These are phyloP conservation scores for Kodamaea neixiangensis DNA, from an alignment of 805 yeast species.

Conservation along the genomic window DNA sequence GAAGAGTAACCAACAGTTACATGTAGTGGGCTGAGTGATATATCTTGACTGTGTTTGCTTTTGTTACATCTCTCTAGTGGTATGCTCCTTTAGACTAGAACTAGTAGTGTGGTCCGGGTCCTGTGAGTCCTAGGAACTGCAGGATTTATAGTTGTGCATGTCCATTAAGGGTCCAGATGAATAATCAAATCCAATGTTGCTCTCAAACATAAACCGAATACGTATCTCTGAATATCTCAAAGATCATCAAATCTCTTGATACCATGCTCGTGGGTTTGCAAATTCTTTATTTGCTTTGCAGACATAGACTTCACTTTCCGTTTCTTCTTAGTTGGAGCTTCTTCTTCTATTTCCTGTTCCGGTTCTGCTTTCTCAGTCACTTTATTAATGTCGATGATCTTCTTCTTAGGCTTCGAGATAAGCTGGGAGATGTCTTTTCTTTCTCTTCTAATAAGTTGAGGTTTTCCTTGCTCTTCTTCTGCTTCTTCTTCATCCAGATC, in stretches of 20 bases:
- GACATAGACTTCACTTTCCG: conserved; percentile 32
- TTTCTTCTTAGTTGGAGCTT: conserved; percentile 30
- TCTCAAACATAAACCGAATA: not conserved
- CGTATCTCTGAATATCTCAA: conserved; percentile 16
- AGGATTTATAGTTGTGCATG: too few species aligned
- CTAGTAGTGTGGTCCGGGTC: too few species aligned
- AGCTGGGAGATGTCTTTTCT: conserved; percentile 13
- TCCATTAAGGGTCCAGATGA: too few species aligned
- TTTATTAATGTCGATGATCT: conserved; percentile 22
- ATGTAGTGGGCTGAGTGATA: too few species aligned
- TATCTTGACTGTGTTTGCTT: too few species aligned
- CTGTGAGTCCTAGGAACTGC: too few species aligned
- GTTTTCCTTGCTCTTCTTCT: conserved; percentile 13
- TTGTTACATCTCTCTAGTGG: too few species aligned
- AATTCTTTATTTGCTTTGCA: conserved; percentile 48
- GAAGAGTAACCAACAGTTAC: too few species aligned
- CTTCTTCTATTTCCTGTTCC: conserved; percentile 19
- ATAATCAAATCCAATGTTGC: too few species aligned
- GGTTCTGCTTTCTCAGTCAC: conserved; percentile 12
- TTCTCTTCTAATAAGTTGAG: conserved; percentile 17
- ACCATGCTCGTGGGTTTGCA: conserved; percentile 61
- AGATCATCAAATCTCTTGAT: conserved; percentile 65
- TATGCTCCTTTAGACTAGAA: too few species aligned
- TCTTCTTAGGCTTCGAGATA: conserved; percentile 19
- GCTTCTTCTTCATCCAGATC: conserved; percentile 15